Conservation (phyloP, 495 filamentous ascomycete species). For the Xylaria palmicola region DNA sequence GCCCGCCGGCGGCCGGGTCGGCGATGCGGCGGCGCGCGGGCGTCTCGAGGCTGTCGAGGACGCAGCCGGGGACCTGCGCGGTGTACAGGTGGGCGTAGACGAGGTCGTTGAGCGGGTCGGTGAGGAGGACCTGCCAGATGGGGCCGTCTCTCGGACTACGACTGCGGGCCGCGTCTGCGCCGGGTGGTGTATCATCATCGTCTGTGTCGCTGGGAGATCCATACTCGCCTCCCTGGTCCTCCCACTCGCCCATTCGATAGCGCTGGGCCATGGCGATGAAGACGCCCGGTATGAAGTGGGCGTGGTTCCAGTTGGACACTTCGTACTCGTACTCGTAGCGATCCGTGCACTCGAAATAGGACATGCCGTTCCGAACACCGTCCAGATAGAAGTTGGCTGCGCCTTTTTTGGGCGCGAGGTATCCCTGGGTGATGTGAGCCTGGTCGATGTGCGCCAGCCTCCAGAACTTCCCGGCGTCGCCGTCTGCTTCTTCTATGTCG, state of each 20-base stretch:
- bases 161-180: neutral
- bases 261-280: conserved; percentile 9
- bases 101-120: neutral
- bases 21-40: neutral
- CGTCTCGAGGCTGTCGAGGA: neutral
- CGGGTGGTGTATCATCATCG: no score
- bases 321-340: neutral
- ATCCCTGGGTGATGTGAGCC: neutral
- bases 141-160: neutral
- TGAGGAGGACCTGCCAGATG: conserved; percentile 1
- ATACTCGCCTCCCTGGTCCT: neutral
- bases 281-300: neutral
- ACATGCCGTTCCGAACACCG: neutral
- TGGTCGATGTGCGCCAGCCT: neutral
- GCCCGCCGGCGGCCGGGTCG: neutral
- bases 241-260: neutral
- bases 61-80: neutral
- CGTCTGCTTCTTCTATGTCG: neutral
- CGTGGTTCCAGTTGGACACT: neutral
- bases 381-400: neutral
- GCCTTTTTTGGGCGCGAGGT: neutral
- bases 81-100: neutral
- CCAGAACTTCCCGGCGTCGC: neutral
- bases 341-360: neutral
- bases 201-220: neutral